Conservation (phyloP, 768 basidiomycete genomes). For the Clitopilus hobsonii region DNA sequence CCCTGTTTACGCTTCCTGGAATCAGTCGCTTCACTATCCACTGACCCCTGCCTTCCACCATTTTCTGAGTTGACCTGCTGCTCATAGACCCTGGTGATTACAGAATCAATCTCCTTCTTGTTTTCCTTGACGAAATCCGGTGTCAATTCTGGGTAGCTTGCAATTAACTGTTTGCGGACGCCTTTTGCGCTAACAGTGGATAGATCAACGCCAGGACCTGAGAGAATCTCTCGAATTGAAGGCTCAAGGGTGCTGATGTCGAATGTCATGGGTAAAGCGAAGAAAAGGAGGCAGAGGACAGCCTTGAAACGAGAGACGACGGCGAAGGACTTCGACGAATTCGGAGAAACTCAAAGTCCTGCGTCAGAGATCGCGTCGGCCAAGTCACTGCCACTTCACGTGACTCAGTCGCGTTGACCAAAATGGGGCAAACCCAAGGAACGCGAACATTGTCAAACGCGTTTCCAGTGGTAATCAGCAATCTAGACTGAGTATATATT, state of each 20-base stretch:
- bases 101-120: slow-evolving; percentile 61
- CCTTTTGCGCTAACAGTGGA: slow-evolving; percentile 81
- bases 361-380: slow-evolving; percentile 1
- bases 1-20: slow-evolving; percentile 36
- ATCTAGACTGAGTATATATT: neutral
- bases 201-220: slow-evolving; percentile 74
- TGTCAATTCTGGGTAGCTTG: slow-evolving; percentile 49
- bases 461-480: neutral
- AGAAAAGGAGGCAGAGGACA: slow-evolving; percentile 1
- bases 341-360: neutral
- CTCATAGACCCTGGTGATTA: slow-evolving; percentile 70
- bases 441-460: too few relatives aligned
- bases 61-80: slow-evolving; percentile 25
- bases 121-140: slow-evolving; percentile 58
- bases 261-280: slow-evolving; percentile 37
- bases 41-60: slow-evolving; percentile 22
- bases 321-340: neutral
- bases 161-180: slow-evolving; percentile 71
- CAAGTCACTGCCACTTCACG: neutral
- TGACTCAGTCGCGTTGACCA: neutral
- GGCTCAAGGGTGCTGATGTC: slow-evolving; percentile 53
- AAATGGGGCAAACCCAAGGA: neutral
- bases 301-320: neutral
- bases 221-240: slow-evolving; percentile 64
- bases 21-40: slow-evolving; percentile 11